Base-by-base conservation (phyloP, 2,329 filamentous ascomycete species). In the Fusarium sp. region DNA sequence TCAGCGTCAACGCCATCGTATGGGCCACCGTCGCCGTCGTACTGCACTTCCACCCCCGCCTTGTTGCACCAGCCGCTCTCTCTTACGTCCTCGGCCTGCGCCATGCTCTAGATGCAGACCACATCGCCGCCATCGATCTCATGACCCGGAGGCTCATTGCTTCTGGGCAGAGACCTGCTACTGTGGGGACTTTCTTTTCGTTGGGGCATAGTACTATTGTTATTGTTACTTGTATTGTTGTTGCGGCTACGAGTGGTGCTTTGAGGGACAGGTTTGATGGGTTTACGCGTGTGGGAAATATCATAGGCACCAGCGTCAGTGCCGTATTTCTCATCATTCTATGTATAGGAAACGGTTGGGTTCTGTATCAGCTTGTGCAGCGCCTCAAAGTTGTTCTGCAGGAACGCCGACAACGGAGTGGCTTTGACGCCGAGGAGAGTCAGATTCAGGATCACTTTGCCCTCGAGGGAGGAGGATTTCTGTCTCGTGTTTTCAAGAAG, bases 61-160 rank as follows among this genome's bases (percentile, higher is more conserved):
- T 98, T 72, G 90, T 95, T 59, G 93, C 93, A 2, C 92, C 95
- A 4, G 94, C 95, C 1, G 91, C 95, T 2, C 89, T 98, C 1
- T 92, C 95, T 29, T 98, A 97, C 82, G 94, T 94, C 0, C 89
- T 98, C 13, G 96, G 96, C 4, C 89, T 98, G 14, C 93, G 96
- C 48, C 96, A 98, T 86, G 96, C 96, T n/a, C 90, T 98, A 52
- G 97, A 98, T 80, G 97, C 96, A n/a, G 96, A 98, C 83, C 97
- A 98, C 82, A 90, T 89, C 78, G 84, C 84, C 77, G 96, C 95
- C 73, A 99, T 98, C 78, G 96, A 98, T 83, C 89, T 98, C 41
- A 97, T 97, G 92, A 98, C 97, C 1, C 90, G 97, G 4, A 92
- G 96, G 8, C 90, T 98, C 27, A 91, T 98, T 41, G 95, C 95